Conservation (phyloP, 345 rosid genomes). For the Microthlaspi erraticum region DNA sequence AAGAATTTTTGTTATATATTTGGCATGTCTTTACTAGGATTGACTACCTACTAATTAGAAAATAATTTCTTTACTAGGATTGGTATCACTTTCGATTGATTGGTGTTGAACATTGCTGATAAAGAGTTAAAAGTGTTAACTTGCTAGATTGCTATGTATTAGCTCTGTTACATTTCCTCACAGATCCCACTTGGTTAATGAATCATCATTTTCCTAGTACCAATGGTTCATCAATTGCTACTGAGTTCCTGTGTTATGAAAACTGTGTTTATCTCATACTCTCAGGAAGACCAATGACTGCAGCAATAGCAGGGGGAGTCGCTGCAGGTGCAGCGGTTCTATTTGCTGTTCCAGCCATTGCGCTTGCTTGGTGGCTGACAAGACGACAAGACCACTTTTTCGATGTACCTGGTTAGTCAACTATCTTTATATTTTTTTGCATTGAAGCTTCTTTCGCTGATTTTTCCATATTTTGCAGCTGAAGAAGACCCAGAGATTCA, state of each 20-base stretch:
- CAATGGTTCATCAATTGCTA: background rate
- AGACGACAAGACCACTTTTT: slow-evolving; percentile 76
- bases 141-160: slow-evolving; percentile 13
- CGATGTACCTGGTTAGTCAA: slow-evolving; percentile 83
- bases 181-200: background rate
- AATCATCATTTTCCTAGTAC: background rate
- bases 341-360: slow-evolving; percentile 81
- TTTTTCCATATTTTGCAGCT: slow-evolving; percentile 54
- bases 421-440: background rate
- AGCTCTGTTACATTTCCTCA: slow-evolving; percentile 1
- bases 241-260: background rate
- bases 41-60: background rate
- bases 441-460: slow-evolving; percentile 12
- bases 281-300: slow-evolving; percentile 58
- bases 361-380: slow-evolving; percentile 66
- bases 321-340: slow-evolving; percentile 88
- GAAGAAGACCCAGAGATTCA: slow-evolving; percentile 94
- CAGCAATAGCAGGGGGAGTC: slow-evolving; percentile 89
- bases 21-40: slow-evolving; percentile 2
- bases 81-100: background rate
- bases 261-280: slow-evolving; percentile 16
- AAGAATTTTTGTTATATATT: background rate
- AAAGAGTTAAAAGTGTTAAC: slow-evolving; percentile 24
- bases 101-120: slow-evolving; percentile 3
- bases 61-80: background rate